These are phyloP conservation scores for Paramecium sonneborni DNA, from an alignment of 73 alveolate species.

Conservation along the genomic window DNA sequence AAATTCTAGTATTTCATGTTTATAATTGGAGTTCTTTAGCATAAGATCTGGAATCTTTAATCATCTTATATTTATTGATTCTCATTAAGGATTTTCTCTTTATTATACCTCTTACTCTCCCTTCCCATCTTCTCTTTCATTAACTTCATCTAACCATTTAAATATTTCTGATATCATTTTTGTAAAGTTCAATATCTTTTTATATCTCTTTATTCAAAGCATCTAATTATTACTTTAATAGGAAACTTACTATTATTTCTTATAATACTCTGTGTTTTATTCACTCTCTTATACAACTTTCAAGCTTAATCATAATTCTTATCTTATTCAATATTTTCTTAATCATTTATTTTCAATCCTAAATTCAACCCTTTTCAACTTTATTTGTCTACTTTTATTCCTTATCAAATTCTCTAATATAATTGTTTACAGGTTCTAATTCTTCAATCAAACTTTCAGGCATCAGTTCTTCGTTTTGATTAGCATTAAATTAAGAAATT, in stretches of 20 bases:
- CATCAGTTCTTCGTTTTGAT: background rate
- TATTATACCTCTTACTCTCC: background rate
- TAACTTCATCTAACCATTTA: background rate
- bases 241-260: background rate
- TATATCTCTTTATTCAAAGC: background rate
- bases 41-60: background rate
- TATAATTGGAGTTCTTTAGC: background rate
- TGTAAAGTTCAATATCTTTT: background rate
- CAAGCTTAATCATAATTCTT: background rate
- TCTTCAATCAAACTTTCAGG: background rate
- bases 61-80: background rate
- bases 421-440: background rate
- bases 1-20: background rate
- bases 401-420: no score
- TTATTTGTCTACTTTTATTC: background rate
- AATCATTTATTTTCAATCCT: background rate
- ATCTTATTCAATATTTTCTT: background rate
- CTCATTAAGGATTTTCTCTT: background rate
- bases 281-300: background rate
- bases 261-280: background rate
- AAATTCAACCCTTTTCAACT: background rate
- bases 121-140: background rate
- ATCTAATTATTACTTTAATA: background rate
- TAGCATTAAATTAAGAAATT: background rate
- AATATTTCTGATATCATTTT: background rate